A percentile compares a stretch with the other conserved stretches of the same genome.
These are phyloP conservation scores for Eutrema yunnanense DNA, from an alignment of 345 rosid genomes.

Conservation along the genomic window DNA sequence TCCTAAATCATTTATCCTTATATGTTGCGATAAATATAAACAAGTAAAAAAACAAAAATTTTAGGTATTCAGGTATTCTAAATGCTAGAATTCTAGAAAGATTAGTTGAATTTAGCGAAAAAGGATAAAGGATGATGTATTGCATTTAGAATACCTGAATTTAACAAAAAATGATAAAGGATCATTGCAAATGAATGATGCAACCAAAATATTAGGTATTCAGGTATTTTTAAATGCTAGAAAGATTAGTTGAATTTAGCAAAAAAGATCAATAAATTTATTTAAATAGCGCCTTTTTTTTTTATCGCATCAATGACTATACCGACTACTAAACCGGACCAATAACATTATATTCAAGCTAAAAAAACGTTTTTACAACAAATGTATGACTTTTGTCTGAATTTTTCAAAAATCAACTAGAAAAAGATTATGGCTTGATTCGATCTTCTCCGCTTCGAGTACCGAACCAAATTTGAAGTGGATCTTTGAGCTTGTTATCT, in stretches of 20 bases:
- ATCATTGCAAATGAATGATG: too few species aligned
- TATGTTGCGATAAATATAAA: neutral
- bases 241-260: neutral
- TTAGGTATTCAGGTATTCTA: neutral
- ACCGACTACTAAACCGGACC: conserved; percentile 3
- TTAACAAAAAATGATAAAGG: too few species aligned
- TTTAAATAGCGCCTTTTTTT: neutral
- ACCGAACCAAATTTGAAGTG: too few species aligned
- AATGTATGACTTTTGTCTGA: too few species aligned
- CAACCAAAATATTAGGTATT: neutral
- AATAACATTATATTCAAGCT: neutral
- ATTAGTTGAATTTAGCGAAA: neutral
- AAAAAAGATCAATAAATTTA: neutral
- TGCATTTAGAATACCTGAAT: too few species aligned
- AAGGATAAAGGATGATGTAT: too few species aligned
- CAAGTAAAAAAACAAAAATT: neutral
- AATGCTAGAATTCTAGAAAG: neutral
- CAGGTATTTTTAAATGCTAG: neutral
- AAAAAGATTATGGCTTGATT: too few species aligned
- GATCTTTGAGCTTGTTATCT: too few species aligned
- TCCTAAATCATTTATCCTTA: neutral
- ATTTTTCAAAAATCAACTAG: too few species aligned
- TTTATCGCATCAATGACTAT: neutral
- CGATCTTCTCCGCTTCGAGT: too few species aligned
- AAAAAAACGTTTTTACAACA: too few species aligned